These are phyloP conservation scores for Irpex sp. DNA, from an alignment of 1,284 basidiomycete species.

Conservation along the genomic window DNA sequence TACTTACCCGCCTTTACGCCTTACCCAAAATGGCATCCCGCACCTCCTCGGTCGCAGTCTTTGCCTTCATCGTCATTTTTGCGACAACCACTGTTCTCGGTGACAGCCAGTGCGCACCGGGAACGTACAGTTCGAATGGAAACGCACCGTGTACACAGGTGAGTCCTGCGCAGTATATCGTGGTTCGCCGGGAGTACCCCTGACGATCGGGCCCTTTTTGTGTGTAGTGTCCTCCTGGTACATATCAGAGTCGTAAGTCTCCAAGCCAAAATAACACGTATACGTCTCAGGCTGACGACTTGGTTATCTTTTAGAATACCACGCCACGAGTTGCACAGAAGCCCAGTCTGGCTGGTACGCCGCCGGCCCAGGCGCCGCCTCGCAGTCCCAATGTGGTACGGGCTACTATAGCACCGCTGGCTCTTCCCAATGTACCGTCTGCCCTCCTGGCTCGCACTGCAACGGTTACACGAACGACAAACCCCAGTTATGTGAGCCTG, in stretches of 20 bases:
- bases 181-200: background rate
- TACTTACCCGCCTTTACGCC: too few relatives aligned
- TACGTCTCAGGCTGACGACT: background rate
- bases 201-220: background rate
- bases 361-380: slow-evolving; percentile 10
- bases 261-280: background rate
- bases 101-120: background rate
- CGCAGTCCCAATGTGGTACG: slow-evolving; percentile 4
- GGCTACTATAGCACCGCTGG: slow-evolving; percentile 13
- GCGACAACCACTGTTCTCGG: background rate
- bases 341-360: slow-evolving; percentile 14
- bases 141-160: background rate
- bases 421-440: slow-evolving; percentile 11
- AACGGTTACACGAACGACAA: slow-evolving; percentile 4
- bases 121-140: background rate
- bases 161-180: background rate
- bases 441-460: slow-evolving; percentile 12
- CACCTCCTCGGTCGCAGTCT: background rate
- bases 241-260: slow-evolving; percentile 7
- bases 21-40: background rate
- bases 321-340: slow-evolving; percentile 6
- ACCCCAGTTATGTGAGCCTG: slow-evolving; percentile 10
- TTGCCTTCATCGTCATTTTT: background rate
- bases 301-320: slow-evolving; percentile 8
- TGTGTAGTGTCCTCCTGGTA: slow-evolving; percentile 9